These are phyloP conservation scores for Fusarium oxysporum DNA, from an alignment of 2,329 filamentous ascomycete species.

Conservation along the genomic window DNA sequence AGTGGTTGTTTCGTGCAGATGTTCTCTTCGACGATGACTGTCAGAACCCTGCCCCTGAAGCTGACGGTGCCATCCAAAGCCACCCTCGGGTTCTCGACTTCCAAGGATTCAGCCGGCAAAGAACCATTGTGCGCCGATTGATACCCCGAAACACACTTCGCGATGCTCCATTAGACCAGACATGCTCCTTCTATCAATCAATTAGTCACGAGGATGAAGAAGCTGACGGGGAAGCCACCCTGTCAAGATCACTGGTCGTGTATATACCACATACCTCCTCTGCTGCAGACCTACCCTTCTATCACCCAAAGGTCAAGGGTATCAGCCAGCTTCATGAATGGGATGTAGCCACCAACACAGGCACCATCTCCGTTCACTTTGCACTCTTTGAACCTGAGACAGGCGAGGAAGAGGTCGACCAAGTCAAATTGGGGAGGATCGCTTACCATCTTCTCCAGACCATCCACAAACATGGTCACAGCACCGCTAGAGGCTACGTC, in stretches of 20 bases:
- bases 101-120: constrained; percentile 56
- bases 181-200: constrained; percentile 76
- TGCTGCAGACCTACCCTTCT: constrained; percentile 79
- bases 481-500: constrained; percentile 73
- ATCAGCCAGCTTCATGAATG: constrained; percentile 82
- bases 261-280: constrained; percentile 80
- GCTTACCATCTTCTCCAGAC: constrained; percentile 75
- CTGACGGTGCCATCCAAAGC: not conserved
- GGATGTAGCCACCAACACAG: constrained; percentile 55
- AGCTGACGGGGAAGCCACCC: constrained; percentile 43
- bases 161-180: constrained; percentile 82
- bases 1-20: constrained; percentile 82
- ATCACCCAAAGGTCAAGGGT: constrained; percentile 81
- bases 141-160: constrained; percentile 84
- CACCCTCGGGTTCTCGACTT: constrained; percentile 27
- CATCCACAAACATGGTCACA: constrained; percentile 79
- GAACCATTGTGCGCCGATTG: constrained; percentile 78
- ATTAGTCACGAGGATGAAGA: constrained; percentile 9
- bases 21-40: constrained; percentile 63
- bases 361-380: constrained; percentile 71
- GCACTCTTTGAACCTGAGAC: constrained; percentile 57
- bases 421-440: constrained; percentile 70
- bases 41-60: constrained; percentile 20
- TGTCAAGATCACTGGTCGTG: constrained; percentile 63
- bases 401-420: constrained; percentile 41